Base-by-base conservation (phyloP, 2,329 filamentous ascomycete genomes). In the Trichoderma brevicompactum region DNA sequence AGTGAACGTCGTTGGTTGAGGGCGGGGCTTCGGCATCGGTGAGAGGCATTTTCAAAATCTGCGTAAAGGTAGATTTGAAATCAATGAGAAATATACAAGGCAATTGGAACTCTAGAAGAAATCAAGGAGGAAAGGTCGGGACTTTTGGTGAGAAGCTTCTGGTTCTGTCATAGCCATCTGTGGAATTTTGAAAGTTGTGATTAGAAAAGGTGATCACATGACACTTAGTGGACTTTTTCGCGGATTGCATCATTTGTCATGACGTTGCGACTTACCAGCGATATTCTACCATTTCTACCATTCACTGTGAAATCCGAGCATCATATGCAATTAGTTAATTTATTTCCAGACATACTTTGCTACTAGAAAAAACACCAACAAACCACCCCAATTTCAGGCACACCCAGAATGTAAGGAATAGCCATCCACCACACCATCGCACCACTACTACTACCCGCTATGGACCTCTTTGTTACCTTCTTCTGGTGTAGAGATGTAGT, bases 31-130 rank as follows among this genome's bases (percentile, higher is more conserved):
- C 61, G 17, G 68, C 70, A 59, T 73, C 61, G 60, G 73, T 65
- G 59, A 74, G 68, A 61, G 73, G 73, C 73, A 74, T 74, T 56
- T 68, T 72, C 36, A 44, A 36, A n/a, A 7, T 4, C 17, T 34
- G 9, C n/a, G 53, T 17, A 9, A 2, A 32, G 8, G 12, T 41
- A n/a, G 13, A n/a, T 5, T 43, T n/a, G 3, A 13, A 12, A 10
- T 19, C 5, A 19, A 17, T 36, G 1, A 36, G n/a, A 12, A 38
- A 13, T 13, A 5, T 9, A 10, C n/a, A 50, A 19, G 28, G 15
- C 9, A 15, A n/a, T 9, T 15, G 1, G 19, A 9, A n/a, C 7
- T 5, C 5, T 2, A 17, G 41, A 32, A 10, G 15, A 17, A 34
- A 10, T 28, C 19, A 36, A 34, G 7, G 46, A 19, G n/a, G 32